These are phyloP conservation scores for Globisporangium middletonii DNA, from an alignment of 352 stramenopile species.

Conservation along the genomic window DNA sequence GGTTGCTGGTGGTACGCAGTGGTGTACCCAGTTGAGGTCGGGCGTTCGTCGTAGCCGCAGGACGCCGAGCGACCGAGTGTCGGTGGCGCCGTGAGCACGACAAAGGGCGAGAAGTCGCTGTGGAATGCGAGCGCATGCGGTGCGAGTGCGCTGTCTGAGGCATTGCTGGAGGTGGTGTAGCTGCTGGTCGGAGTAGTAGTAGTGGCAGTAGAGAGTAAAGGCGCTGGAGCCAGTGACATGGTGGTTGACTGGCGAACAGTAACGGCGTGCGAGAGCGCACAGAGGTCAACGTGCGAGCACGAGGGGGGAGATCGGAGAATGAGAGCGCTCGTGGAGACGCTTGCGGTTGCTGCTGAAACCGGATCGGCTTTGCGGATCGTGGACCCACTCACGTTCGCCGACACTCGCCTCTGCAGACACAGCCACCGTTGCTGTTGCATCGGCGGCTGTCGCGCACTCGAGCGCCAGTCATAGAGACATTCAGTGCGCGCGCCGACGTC, in stretches of 20 bases:
- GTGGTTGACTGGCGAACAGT: too few species aligned
- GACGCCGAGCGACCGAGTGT: too few species aligned
- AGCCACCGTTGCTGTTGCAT: too few species aligned
- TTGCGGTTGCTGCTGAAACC: too few species aligned
- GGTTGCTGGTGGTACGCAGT: neutral
- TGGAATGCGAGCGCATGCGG: neutral
- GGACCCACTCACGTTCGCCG: too few species aligned
- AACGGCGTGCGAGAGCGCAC: neutral
- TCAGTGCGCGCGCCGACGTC: too few species aligned
- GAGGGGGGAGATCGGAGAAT: slow-evolving; percentile 9
- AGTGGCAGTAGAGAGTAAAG: slow-evolving; percentile 7
- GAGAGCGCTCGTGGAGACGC: neutral
- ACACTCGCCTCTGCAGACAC: too few species aligned
- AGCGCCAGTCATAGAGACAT: too few species aligned
- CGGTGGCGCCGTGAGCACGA: too few species aligned
- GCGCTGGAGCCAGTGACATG: slow-evolving; percentile 13
- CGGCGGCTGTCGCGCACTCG: too few species aligned
- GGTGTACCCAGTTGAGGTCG: slow-evolving; percentile 3
- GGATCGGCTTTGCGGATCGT: too few species aligned
- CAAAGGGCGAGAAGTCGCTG: slow-evolving; percentile 1
- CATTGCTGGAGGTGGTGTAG: neutral
- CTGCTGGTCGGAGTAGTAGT: neutral
- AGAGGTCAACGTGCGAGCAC: slow-evolving; percentile 11
- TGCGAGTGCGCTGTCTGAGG: too few species aligned
- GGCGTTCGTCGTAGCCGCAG: neutral